These are phyloP conservation scores for Aspergillus chevalieri DNA, from an alignment of 2,329 filamentous ascomycete genomes.

Conservation along the genomic window DNA sequence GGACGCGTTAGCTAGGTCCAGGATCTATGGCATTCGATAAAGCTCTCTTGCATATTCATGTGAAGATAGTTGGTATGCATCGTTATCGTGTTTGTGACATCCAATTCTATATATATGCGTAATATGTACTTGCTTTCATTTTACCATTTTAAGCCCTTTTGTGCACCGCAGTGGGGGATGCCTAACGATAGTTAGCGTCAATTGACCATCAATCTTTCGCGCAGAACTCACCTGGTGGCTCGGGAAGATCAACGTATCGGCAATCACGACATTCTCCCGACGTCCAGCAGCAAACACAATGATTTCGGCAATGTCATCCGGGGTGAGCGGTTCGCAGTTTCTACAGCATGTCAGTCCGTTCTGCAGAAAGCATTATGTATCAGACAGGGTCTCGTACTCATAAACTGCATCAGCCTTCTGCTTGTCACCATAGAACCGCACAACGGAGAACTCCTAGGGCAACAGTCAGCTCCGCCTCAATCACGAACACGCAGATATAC, in stretches of 20 bases:
- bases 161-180: slow-evolving; percentile 19
- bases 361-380: no score
- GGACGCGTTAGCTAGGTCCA: no score
- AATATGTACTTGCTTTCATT: slow-evolving; percentile 3
- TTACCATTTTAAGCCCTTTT: slow-evolving; percentile 9
- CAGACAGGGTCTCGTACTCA: slow-evolving; percentile 49
- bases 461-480: slow-evolving; percentile 1
- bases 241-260: slow-evolving; percentile 80
- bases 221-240: slow-evolving; percentile 68
- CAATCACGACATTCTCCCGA: slow-evolving; percentile 83
- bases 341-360: slow-evolving; percentile 33
- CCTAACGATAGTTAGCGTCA: slow-evolving; percentile 12
- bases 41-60: no score
- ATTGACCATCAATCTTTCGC: not conserved
- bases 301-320: slow-evolving; percentile 85
- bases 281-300: slow-evolving; percentile 79
- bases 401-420: slow-evolving; percentile 85
- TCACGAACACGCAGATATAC: slow-evolving; percentile 10
- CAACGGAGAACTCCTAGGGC: slow-evolving; percentile 71
- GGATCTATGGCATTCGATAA: no score
- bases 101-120: not conserved
- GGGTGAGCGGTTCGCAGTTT: slow-evolving; percentile 74
- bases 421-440: slow-evolving; percentile 84
- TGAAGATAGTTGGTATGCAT: no score
- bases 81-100: no score